A percentile compares a stretch with the other conserved stretches of the same genome.
These are phyloP conservation scores for Linaria vulgaris DNA, from an alignment of 257 asterid genomes.

Conservation along the genomic window DNA sequence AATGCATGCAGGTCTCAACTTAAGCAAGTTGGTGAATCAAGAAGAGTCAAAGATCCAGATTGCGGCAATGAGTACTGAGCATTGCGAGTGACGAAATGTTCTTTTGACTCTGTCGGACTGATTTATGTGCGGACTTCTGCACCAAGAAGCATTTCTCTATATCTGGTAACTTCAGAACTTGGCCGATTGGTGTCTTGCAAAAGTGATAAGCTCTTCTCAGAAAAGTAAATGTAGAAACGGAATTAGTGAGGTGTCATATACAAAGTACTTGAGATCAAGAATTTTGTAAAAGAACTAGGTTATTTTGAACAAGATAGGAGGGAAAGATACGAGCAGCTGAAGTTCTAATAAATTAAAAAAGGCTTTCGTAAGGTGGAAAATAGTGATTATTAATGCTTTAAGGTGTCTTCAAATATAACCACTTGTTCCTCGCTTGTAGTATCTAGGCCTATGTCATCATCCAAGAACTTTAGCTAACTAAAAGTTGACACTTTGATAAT, in stretches of 20 bases:
- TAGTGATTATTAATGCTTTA: background rate
- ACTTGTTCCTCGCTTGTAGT: background rate
- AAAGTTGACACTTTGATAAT: background rate
- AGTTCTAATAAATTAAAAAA: constrained; percentile 8
- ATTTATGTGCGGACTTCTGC: constrained; percentile 55
- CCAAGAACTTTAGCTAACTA: background rate
- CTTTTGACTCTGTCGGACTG: constrained; percentile 59
- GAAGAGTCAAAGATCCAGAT: constrained; percentile 77
- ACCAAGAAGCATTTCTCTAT: constrained; percentile 60
- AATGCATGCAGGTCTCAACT: constrained; percentile 86
- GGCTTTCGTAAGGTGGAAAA: background rate
- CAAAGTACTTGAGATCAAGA: constrained; percentile 16
- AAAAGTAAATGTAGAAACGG: constrained; percentile 17
- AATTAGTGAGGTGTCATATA: constrained; percentile 28
- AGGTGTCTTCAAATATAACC: constrained; percentile 1
- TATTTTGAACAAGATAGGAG: constrained; percentile 12
- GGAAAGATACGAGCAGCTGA: constrained; percentile 9
- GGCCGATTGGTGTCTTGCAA: constrained; percentile 66
- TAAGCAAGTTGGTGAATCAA: constrained; percentile 69
- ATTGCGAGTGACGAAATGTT: constrained; percentile 62
- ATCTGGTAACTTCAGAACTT: constrained; percentile 89
- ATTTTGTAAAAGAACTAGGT: constrained; percentile 22
- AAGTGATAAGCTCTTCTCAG: constrained; percentile 37
- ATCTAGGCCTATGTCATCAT: background rate
- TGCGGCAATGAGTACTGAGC: constrained; percentile 65